Base-by-base conservation (phyloP, 2,329 filamentous ascomycete genomes). In the Clarireedia paspali region DNA sequence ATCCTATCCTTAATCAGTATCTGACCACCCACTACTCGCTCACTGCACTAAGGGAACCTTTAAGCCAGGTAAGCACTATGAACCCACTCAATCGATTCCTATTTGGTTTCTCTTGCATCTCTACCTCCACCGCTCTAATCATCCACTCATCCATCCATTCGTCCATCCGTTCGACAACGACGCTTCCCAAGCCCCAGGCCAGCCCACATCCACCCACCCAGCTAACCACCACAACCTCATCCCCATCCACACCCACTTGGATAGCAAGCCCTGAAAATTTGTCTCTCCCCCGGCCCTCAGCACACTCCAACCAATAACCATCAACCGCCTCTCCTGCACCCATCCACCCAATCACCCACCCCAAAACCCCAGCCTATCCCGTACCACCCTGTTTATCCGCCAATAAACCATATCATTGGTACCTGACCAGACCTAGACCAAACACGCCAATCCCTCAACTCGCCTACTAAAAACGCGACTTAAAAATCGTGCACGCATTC, bases 31-130 rank as follows among this genome's bases (percentile, higher is more conserved):
- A n/a, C 39, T n/a, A 42, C 15, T n/a, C 15, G 39, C 15, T 6
- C 15, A 42, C 39, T n/a, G 39, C 17, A 20, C 15, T n/a, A 20
- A 42, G 39, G 39, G 39, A 42, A 48, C n/a, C 26, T 40, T 30
- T 30, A 48, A 50, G 40, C 26, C 27, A 53, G 47, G 51, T 53
- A 53, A 53, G 51, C 51, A 48, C 44, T 48, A 48, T 39, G 30
- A 39, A 39, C n/a, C 30, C 34, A 24, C 30, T 30, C 7, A 6
- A 48, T 6, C 15, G 17, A 42, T 17, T 42, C 39, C 39, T 10
- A 42, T 42, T 20, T 15, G 17, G 15, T 42, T 42, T 42, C 7
- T n/a, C 17, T 6, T n/a, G 15, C 39, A 42, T n/a, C 7, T 42
- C 39, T 6, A 42, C 39, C 10, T 42, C 39, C 39, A 42, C n/a